These are phyloP conservation scores for Globisporangium middletonii DNA, from an alignment of 352 stramenopile genomes.

Conservation along the genomic window DNA sequence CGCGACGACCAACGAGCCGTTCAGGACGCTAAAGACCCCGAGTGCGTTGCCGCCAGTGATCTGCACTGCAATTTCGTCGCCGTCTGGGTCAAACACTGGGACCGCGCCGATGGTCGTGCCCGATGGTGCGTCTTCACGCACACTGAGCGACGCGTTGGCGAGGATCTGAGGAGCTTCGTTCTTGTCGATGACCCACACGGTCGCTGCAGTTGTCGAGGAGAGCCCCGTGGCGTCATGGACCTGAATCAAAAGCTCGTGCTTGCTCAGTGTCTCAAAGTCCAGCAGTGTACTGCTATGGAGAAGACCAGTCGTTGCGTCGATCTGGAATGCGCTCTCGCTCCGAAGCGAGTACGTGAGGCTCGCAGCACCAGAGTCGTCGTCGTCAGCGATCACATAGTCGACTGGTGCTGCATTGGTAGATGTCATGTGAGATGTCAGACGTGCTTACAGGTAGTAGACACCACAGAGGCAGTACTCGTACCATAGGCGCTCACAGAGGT, in stretches of 20 bases:
- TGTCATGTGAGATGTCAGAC: not conserved
- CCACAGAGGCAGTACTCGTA: conserved; percentile 2
- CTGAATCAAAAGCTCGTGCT: conserved; percentile 20
- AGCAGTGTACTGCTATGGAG: conserved; percentile 15
- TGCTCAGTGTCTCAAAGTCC: conserved; percentile 26
- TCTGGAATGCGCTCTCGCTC: conserved; percentile 2
- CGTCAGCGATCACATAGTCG: conserved; percentile 10
- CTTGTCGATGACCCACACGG: conserved; percentile 28
- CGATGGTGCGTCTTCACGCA: conserved; percentile 15
- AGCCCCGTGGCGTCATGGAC: conserved; percentile 17
- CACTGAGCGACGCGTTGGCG: conserved; percentile 11
- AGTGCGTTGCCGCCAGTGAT: conserved; percentile 6
- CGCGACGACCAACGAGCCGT: not conserved
- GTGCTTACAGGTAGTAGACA: too few relatives aligned
- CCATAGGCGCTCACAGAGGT: conserved; percentile 19
- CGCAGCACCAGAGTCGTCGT: conserved; percentile 4
- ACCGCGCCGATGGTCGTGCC: not conserved
- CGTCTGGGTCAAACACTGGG: conserved; percentile 2
- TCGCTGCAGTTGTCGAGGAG: conserved; percentile 4
- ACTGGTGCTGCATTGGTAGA: conserved; percentile 1
- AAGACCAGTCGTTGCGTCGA: conserved; percentile 17
- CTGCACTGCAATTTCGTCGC: not conserved
- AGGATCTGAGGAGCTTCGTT: conserved; percentile 21
- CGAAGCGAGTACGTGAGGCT: conserved; percentile 7
- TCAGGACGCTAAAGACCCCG: conserved; percentile 2